These are phyloP conservation scores for Salix suchowensis DNA, from an alignment of 345 rosid genomes.

Conservation along the genomic window DNA sequence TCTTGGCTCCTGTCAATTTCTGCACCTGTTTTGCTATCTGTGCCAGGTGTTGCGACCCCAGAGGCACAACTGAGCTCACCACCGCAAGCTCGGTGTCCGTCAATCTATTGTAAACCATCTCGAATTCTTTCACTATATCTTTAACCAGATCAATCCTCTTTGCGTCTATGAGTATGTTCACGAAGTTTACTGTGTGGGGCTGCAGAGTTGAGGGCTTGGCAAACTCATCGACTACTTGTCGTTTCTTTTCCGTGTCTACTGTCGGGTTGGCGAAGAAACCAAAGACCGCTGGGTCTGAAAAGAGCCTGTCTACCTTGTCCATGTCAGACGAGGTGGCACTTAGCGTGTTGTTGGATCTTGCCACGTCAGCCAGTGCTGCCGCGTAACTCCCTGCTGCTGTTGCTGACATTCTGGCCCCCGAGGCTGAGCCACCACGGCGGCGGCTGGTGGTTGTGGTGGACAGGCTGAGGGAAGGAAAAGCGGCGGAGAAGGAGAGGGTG, in stretches of 20 bases:
- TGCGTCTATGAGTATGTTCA: constrained; percentile 64
- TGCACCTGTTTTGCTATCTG: constrained; percentile 94
- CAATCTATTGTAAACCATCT: constrained; percentile 53
- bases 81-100: constrained; percentile 73
- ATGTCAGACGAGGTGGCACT: constrained; percentile 67
- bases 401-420: constrained; percentile 52
- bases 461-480: constrained; percentile 22
- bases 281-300: constrained; percentile 44
- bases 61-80: constrained; percentile 74
- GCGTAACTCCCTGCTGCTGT: constrained; percentile 71
- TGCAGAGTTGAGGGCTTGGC: constrained; percentile 44
- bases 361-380: constrained; percentile 67
- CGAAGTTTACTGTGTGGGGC: constrained; percentile 55
- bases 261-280: constrained; percentile 68
- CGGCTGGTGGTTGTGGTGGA: constrained; percentile 24
- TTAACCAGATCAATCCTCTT: constrained; percentile 50
- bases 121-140: constrained; percentile 76
- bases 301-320: constrained; percentile 66
- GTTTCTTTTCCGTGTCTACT: constrained; percentile 44
- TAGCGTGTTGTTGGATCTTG: constrained; percentile 53
- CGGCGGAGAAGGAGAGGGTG: constrained; percentile 44
- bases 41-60: constrained; percentile 72
- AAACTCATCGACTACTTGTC: constrained; percentile 54
- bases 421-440: constrained; percentile 27
- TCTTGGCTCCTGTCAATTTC: constrained; percentile 78